Evolutionary conservation across 148 eudicot species (phyloP).

Genomic region (Persicaria tinctoria): DNA sequence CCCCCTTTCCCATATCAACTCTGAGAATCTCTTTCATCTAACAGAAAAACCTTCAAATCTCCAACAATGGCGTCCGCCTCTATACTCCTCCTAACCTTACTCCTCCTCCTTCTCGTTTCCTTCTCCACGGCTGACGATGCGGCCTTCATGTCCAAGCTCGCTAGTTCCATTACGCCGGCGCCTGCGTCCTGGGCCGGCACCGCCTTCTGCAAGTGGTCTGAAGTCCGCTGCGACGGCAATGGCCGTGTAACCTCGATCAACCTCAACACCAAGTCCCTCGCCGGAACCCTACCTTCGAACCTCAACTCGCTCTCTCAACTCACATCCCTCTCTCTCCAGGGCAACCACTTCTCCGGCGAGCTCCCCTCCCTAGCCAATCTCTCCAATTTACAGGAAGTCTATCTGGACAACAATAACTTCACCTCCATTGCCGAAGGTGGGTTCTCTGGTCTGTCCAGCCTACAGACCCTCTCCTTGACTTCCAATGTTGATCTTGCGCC

Average conservation of each 20-base stretch:
- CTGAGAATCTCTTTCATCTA: not conserved
- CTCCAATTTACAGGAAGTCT: constrained; percentile 21
- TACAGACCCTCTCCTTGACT: constrained; percentile 30
- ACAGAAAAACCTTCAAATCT: not conserved
- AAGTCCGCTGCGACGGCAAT: constrained; percentile 33
- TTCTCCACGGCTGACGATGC: constrained; percentile 28
- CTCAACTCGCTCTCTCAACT: constrained; percentile 49
- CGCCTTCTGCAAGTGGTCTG: constrained; percentile 44
- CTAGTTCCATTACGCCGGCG: constrained; percentile 25
- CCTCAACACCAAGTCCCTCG: constrained; percentile 28
- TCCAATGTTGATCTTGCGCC: constrained; percentile 24
- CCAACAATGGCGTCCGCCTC: constrained; percentile 7
- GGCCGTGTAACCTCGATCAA: constrained; percentile 39
- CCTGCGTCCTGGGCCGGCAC: constrained; percentile 44
- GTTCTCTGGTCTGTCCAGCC: constrained; percentile 33
- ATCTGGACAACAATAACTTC: constrained; percentile 47
- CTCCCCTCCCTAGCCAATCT: constrained; percentile 48
- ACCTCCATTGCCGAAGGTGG: constrained; percentile 27
- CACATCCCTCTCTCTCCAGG: constrained; percentile 36
- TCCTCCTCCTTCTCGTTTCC: constrained; percentile 11
- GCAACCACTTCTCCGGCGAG: constrained; percentile 45
- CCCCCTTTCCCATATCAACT: not conserved
- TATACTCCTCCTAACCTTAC: not conserved
- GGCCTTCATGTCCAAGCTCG: constrained; percentile 34
- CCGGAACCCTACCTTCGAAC: constrained; percentile 39